phyloP scores from a whole-genome alignment of 1,139 yeast species.

The Candida tropicalis region DNA sequence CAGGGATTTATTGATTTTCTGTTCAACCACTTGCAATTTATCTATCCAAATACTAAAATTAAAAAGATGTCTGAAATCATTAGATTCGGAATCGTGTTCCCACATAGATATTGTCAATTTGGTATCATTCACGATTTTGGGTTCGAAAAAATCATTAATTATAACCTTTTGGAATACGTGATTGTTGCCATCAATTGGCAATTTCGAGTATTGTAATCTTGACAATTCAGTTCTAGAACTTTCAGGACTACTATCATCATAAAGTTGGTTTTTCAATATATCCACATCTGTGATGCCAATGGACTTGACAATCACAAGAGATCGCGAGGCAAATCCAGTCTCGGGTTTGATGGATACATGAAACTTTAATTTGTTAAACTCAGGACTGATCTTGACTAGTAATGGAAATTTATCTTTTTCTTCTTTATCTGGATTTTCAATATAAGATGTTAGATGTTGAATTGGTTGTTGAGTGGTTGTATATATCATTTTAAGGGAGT shows the following conservation, averaged over 20 bases:
- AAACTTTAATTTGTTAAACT: conserved; percentile 27
- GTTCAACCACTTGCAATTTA: conserved; percentile 10
- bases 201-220: conserved; percentile 26
- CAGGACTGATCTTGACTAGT: conserved; percentile 28
- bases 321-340: conserved; percentile 13
- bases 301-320: conserved; percentile 33
- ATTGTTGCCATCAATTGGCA: conserved; percentile 29
- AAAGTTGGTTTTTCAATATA: conserved; percentile 12
- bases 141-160: conserved; percentile 34
- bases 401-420: conserved; percentile 25
- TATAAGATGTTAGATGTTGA: conserved; percentile 24
- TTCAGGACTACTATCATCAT: conserved; percentile 6
- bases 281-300: conserved; percentile 9
- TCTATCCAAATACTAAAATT: conserved; percentile 37
- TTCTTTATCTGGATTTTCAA: conserved; percentile 25
- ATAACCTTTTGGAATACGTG: conserved; percentile 27
- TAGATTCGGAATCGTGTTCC: conserved; percentile 24
- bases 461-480: conserved; percentile 18
- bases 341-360: conserved; percentile 26
- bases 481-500: conserved; percentile 18
- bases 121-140: conserved; percentile 20
- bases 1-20: conserved; percentile 4
- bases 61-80: conserved; percentile 26
- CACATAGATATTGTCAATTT: conserved; percentile 34
- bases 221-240: conserved; percentile 23